Conservation (phyloP, 345 rosid species). For the Acer campestre region DNA sequence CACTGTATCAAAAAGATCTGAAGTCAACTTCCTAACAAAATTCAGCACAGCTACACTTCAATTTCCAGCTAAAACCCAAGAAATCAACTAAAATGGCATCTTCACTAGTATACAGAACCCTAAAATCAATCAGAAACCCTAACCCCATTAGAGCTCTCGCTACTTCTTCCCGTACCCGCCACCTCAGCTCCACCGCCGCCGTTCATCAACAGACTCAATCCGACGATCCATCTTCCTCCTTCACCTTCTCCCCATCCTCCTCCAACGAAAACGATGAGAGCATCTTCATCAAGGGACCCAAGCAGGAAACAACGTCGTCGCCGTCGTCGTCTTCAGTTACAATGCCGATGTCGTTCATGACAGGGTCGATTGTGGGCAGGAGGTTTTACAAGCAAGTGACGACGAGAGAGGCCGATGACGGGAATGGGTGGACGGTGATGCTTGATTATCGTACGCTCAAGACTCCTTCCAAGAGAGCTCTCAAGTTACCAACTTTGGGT, state of each 20-base stretch:
- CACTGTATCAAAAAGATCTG: too few species aligned
- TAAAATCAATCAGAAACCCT: conserved; percentile 37
- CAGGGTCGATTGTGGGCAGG: conserved; percentile 93
- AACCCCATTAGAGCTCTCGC: conserved; percentile 8
- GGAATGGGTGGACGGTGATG: conserved; percentile 92
- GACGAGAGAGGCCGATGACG: conserved; percentile 86
- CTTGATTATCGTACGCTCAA: conserved; percentile 94
- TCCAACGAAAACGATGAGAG: conserved; percentile 31
- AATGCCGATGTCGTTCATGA: conserved; percentile 89
- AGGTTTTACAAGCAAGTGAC: conserved; percentile 79
- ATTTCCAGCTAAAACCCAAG: not conserved
- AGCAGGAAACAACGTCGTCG: conserved; percentile 15
- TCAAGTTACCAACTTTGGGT: conserved; percentile 72
- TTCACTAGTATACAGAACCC: conserved; percentile 42
- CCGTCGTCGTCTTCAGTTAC: conserved; percentile 55
- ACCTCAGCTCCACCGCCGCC: conserved; percentile 41
- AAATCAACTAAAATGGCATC: conserved; percentile 35
- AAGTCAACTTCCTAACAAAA: not conserved
- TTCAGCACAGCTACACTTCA: not conserved
- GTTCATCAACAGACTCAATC: conserved; percentile 35
- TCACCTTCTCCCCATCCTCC: conserved; percentile 36
- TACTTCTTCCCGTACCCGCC: conserved; percentile 28
- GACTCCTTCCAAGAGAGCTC: conserved; percentile 80
- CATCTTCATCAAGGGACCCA: conserved; percentile 50
- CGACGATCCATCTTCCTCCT: conserved; percentile 51